Evolutionary conservation across 2,329 filamentous ascomycete species (phyloP).

Genomic region (Plenodomus tracheiphilus): DNA sequence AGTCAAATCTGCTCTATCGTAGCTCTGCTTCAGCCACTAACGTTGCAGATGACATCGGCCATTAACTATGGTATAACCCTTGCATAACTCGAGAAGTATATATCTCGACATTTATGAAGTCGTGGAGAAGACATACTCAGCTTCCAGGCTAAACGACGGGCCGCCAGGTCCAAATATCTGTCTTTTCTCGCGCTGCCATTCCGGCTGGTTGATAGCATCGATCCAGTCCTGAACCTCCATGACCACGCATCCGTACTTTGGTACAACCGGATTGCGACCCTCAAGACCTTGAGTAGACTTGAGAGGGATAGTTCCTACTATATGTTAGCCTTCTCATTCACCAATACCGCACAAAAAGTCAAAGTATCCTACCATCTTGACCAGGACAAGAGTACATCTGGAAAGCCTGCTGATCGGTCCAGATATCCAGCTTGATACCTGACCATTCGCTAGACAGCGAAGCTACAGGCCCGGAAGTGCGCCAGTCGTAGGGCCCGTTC

Average conservation of each 20-base stretch:
- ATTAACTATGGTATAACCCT: too few species aligned
- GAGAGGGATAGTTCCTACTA: constrained; percentile 58
- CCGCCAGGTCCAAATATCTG: constrained; percentile 54
- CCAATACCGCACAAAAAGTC: background rate
- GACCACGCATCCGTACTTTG: constrained; percentile 82
- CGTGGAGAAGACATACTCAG: constrained; percentile 50
- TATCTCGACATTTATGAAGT: constrained; percentile 3
- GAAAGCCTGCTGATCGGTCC: constrained; percentile 81
- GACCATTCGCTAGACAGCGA: constrained; percentile 73
- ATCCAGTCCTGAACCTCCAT: constrained; percentile 94
- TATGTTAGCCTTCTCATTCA: constrained; percentile 9
- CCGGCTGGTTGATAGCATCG: constrained; percentile 87
- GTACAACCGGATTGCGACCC: constrained; percentile 64
- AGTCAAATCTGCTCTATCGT: too few species aligned
- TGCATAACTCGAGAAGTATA: background rate
- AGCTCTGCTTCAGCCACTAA: too few species aligned
- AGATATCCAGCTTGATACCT: constrained; percentile 81
- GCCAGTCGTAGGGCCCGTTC: constrained; percentile 66
- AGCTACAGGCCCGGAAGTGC: constrained; percentile 60
- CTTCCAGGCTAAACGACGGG: constrained; percentile 50
- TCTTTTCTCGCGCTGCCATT: constrained; percentile 71
- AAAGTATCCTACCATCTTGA: constrained; percentile 62
- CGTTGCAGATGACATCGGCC: too few species aligned
- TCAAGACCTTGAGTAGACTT: constrained; percentile 72
- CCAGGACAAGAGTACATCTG: constrained; percentile 85